phyloP scores from a whole-genome alignment of 2,329 filamentous ascomycete species.

The Colletotrichum neosansevieriae region DNA sequence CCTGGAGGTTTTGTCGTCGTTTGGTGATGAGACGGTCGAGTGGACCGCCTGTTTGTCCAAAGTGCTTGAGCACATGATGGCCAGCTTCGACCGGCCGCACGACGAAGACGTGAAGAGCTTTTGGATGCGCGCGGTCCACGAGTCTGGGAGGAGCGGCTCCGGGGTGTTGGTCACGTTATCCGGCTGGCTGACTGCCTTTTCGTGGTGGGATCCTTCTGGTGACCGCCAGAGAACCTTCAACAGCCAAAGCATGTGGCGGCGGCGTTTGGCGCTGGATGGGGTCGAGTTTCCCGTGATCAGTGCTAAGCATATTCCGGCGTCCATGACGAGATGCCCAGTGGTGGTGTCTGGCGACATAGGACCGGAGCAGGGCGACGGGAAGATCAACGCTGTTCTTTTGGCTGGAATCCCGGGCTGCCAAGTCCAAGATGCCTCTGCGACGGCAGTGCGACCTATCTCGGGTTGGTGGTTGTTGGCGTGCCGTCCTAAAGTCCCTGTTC shows the following conservation, averaged over 20 bases:
- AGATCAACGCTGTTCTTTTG: slow-evolving; percentile 3
- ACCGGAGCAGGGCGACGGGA: background rate
- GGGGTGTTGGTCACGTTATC: slow-evolving; percentile 19
- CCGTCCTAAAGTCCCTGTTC: background rate
- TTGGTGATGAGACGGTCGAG: background rate
- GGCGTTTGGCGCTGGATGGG: background rate
- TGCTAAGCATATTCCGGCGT: slow-evolving; percentile 4
- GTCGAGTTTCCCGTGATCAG: slow-evolving; percentile 14
- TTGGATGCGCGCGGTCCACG: slow-evolving; percentile 41
- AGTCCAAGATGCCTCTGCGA: slow-evolving; percentile 14
- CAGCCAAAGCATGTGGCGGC: background rate
- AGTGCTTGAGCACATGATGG: slow-evolving; percentile 36
- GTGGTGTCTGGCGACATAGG: background rate
- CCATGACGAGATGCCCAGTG: background rate
- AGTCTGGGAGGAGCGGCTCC: slow-evolving; percentile 25
- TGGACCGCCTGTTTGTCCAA: slow-evolving; percentile 12
- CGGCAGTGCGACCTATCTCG: slow-evolving; percentile 8
- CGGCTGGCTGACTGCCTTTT: slow-evolving; percentile 41
- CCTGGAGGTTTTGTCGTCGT: background rate
- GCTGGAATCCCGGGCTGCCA: slow-evolving; percentile 13
- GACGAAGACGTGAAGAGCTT: slow-evolving; percentile 35
- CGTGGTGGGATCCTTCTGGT: slow-evolving; percentile 29
- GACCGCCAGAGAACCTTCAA: slow-evolving; percentile 2
- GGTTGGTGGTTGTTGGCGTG: slow-evolving; percentile 9
- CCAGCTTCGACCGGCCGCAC: slow-evolving; percentile 38